Evolutionary conservation across 2,329 filamentous ascomycete species (phyloP).

Genomic region (Seiridium cupressi): DNA sequence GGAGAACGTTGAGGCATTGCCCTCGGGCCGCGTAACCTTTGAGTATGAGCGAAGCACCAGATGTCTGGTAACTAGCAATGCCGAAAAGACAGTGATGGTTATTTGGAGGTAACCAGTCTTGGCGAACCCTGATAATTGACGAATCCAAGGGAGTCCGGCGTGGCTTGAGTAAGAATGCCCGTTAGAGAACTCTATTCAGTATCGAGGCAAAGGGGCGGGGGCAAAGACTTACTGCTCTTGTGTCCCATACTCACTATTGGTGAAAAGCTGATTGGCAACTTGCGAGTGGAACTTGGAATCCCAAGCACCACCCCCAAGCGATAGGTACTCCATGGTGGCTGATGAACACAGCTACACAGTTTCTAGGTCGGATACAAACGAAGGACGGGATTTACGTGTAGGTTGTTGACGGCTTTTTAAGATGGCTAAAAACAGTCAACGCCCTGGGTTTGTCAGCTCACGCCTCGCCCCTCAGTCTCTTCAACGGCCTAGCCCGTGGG

Average conservation of each 20-base stretch:
- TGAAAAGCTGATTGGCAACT: neutral
- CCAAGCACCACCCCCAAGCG: neutral
- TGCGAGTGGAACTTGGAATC: neutral
- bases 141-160: slow-evolving; percentile 33
- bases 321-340: slow-evolving; percentile 6
- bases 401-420: too few relatives aligned
- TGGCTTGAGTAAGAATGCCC: neutral
- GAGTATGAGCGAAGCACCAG: slow-evolving; percentile 30
- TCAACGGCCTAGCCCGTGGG: too few relatives aligned
- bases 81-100: slow-evolving; percentile 33
- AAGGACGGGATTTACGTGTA: too few relatives aligned
- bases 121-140: slow-evolving; percentile 34
- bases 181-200: neutral
- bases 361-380: too few relatives aligned
- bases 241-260: neutral
- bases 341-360: neutral
- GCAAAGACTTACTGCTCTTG: neutral
- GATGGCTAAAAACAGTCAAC: too few relatives aligned
- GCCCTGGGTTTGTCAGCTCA: too few relatives aligned
- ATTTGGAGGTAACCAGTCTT: slow-evolving; percentile 39
- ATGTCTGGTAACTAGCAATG: slow-evolving; percentile 31
- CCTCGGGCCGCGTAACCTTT: slow-evolving; percentile 23
- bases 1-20: slow-evolving; percentile 36
- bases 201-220: neutral
- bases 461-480: too few relatives aligned